Evolutionary conservation across 352 stramenopile species (phyloP).

Genomic region (Labyrinthula sp.): DNA sequence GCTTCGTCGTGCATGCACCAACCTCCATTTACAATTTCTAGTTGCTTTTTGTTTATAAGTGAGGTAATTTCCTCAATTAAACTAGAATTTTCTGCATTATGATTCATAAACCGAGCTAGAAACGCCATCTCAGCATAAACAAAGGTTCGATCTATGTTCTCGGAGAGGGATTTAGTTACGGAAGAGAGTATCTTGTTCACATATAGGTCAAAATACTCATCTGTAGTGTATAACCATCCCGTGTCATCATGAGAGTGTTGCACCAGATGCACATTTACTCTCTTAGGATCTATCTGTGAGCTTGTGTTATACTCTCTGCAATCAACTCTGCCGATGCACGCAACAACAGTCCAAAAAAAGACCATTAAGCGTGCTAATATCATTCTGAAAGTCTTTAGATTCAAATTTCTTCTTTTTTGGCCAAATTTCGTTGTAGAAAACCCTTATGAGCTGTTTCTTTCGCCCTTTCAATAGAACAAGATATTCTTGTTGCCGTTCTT

Average conservation of each 20-base stretch:
- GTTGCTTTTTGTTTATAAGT: slow-evolving; percentile 62
- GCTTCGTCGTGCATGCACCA: slow-evolving; percentile 98
- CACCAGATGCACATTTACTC: slow-evolving; percentile 87
- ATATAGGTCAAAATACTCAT: slow-evolving; percentile 75
- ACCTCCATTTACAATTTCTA: slow-evolving; percentile 81
- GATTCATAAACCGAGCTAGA: slow-evolving; percentile 83
- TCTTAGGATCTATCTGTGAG: no score
- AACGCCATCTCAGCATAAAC: slow-evolving; percentile 82
- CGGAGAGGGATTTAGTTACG: slow-evolving; percentile 54
- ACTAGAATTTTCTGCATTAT: slow-evolving; percentile 52
- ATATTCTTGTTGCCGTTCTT: no score
- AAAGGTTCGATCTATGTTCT: slow-evolving; percentile 68
- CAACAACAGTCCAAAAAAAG: no score
- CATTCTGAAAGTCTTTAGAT: no score
- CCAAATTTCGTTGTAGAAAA: no score
- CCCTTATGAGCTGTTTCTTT: no score
- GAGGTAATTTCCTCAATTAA: slow-evolving; percentile 47
- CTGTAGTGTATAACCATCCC: slow-evolving; percentile 79
- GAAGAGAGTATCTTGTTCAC: slow-evolving; percentile 86
- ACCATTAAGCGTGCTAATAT: no score
- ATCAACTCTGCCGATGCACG: no score
- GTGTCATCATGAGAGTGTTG: slow-evolving; percentile 65
- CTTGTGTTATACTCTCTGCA: no score
- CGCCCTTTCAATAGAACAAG: no score
- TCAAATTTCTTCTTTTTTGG: no score